Base-by-base conservation (phyloP, 176 grass and related monocot genomes). In the Lolium perenne region DNA sequence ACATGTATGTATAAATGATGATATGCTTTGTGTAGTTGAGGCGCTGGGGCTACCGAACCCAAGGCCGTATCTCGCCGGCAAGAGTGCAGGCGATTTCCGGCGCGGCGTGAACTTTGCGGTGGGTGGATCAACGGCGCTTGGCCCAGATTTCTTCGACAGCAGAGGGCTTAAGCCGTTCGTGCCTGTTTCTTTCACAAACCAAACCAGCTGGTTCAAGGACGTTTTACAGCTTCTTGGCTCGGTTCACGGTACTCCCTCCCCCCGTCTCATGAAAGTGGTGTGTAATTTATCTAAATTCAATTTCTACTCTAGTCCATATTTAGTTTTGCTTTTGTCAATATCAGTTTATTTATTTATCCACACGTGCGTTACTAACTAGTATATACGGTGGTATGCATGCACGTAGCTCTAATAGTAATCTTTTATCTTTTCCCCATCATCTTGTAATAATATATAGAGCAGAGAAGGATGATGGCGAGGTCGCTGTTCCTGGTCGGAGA, bases 41-140 rank as follows among this genome's bases (percentile, higher is more conserved):
- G 87, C 71, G 21, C 64, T 91, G 55, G 49, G 69, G 65, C 10
- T 89, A 16, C 84, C 77, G 6, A 62, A 87, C 41, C 65, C 87
- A 13, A 86, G 49, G 41, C 89, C 92, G 23, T 94, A 91, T 62
- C 92, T 94, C 4, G 84, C 81, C 7, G 89, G 89, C 29, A 76
- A 77, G 57, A 79, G 26, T 10, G 78, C 90, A 3, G 72, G 57
- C 54, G 89, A 89, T 48, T 94, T 85, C 46, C 62, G 62, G 38
- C 62, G 70, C 0, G 92, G 92, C 29, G 87, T 74, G 10, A 94
- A 94, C 79, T 94, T 94, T 7, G 89, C 89, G 8, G 92, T 94
- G 20, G 92, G 76, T 1, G 92, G 92, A 49, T 77, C 87, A 4
- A 91, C 92, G 5, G 92, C 87, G 17, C 70, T 94, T 17, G 86